A percentile compares a stretch with the other conserved stretches of the same genome.
Conservation (phyloP, 2,329 filamentous ascomycete genomes). For the Rutstroemia sydowiana region DNA sequence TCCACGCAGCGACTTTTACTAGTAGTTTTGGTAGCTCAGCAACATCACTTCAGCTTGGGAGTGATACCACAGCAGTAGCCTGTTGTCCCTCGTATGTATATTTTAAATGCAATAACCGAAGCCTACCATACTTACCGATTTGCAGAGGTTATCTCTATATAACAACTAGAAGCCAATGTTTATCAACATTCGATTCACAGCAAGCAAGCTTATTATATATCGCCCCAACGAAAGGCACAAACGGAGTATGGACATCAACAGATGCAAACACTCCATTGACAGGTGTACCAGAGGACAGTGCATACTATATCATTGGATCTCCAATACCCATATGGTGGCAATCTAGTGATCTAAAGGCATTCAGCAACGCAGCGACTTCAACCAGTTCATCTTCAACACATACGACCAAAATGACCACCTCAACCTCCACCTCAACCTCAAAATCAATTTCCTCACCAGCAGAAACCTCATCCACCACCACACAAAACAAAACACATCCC, state of each 20-base stretch:
- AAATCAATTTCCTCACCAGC: background rate
- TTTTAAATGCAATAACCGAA: background rate
- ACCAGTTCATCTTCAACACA: background rate
- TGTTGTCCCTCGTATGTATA: background rate
- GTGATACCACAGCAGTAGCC: background rate
- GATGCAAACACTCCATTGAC: background rate
- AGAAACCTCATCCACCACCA: background rate
- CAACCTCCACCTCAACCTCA: background rate
- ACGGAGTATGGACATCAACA: background rate
- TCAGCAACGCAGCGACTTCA: background rate
- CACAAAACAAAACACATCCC: background rate
- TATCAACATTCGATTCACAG: background rate
- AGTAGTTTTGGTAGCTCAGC: background rate
- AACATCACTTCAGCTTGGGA: background rate
- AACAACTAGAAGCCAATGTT: background rate
- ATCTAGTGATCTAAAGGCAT: background rate
- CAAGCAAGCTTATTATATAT: background rate
- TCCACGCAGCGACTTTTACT: background rate
- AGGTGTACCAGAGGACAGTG: too few relatives aligned
- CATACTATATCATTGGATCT: background rate
- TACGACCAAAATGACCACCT: background rate
- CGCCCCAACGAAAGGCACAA: background rate
- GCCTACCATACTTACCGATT: background rate
- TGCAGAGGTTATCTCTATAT: background rate
- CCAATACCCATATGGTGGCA: background rate